phyloP scores from a whole-genome alignment of 1,284 basidiomycete genomes.

The Trametes hirsuta region DNA sequence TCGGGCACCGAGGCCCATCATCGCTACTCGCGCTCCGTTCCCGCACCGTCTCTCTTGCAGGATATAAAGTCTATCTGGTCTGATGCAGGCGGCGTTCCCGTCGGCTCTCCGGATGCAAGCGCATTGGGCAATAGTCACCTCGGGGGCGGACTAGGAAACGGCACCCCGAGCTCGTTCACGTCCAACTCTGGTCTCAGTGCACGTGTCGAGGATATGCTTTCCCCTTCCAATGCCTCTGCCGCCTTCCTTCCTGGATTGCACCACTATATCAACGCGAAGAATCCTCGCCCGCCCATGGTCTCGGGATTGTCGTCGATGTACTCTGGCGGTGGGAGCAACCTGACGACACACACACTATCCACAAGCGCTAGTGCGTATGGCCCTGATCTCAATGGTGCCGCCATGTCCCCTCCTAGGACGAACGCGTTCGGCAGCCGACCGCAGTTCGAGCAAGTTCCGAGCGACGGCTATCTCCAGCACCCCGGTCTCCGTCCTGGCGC shows the following conservation, averaged over 20 bases:
- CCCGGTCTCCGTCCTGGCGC: constrained; percentile 30
- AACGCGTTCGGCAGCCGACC: constrained; percentile 32
- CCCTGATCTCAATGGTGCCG: constrained; percentile 29
- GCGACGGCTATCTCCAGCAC: constrained; percentile 30
- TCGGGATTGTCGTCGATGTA: constrained; percentile 32
- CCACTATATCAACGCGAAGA: constrained; percentile 57
- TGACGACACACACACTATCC: constrained; percentile 28
- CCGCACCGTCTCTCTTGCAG: constrained; percentile 70
- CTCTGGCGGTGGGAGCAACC: constrained; percentile 20
- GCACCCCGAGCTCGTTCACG: constrained; percentile 51
- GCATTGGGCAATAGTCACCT: constrained; percentile 21
- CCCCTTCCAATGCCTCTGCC: constrained; percentile 69
- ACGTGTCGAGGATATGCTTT: constrained; percentile 43
- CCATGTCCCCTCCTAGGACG: constrained; percentile 34
- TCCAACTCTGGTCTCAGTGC: constrained; percentile 44
- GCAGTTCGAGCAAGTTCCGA: constrained; percentile 35
- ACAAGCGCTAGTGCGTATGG: constrained; percentile 30
- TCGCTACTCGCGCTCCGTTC: constrained; percentile 77
- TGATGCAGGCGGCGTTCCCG: constrained; percentile 38
- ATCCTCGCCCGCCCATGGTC: constrained; percentile 28
- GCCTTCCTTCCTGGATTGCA: constrained; percentile 75
- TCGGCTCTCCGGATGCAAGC: constrained; percentile 35
- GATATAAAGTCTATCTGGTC: constrained; percentile 79
- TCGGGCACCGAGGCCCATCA: constrained; percentile 52
- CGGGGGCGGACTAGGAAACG: constrained; percentile 42